phyloP scores from a whole-genome alignment of 345 rosid species.

The Geranium brycei region DNA sequence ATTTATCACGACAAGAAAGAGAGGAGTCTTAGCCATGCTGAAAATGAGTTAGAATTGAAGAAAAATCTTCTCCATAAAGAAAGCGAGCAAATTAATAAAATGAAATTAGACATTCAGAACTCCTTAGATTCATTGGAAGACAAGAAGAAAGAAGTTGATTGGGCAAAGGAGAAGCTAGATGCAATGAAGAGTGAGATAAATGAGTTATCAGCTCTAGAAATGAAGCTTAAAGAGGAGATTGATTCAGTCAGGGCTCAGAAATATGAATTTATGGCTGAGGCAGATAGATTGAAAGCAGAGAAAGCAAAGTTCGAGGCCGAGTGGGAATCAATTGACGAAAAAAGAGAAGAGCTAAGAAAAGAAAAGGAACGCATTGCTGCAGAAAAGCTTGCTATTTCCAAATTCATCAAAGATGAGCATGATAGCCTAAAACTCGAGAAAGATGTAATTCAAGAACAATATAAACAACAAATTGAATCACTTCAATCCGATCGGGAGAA shows the following conservation, averaged over 20 bases:
- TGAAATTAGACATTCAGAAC: constrained; percentile 51
- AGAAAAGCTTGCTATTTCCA: constrained; percentile 51
- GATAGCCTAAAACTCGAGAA: constrained; percentile 60
- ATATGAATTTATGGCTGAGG: constrained; percentile 65
- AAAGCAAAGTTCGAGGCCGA: constrained; percentile 78
- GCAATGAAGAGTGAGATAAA: constrained; percentile 62
- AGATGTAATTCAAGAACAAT: constrained; percentile 52
- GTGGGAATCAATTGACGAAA: constrained; percentile 94
- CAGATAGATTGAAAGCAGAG: constrained; percentile 58
- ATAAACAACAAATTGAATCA: constrained; percentile 44
- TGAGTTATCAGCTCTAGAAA: constrained; percentile 61
- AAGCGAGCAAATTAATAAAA: constrained; percentile 40
- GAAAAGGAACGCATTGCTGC: constrained; percentile 44
- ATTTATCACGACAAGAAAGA: constrained; percentile 49
- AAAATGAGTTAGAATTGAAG: constrained; percentile 38
- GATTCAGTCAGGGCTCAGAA: constrained; percentile 70
- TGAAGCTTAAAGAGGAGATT: constrained; percentile 89
- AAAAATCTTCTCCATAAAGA: constrained; percentile 37
- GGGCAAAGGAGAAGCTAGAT: constrained; percentile 55
- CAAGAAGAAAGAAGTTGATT: constrained; percentile 46
- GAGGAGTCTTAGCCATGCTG: constrained; percentile 29
- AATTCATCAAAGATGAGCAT: constrained; percentile 71
- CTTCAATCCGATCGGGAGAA: constrained; percentile 68
- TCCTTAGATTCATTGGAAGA: constrained; percentile 59
- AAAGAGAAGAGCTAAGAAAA: constrained; percentile 56